phyloP scores from a whole-genome alignment of 345 rosid species.

The Gossypium rotundifolium region DNA sequence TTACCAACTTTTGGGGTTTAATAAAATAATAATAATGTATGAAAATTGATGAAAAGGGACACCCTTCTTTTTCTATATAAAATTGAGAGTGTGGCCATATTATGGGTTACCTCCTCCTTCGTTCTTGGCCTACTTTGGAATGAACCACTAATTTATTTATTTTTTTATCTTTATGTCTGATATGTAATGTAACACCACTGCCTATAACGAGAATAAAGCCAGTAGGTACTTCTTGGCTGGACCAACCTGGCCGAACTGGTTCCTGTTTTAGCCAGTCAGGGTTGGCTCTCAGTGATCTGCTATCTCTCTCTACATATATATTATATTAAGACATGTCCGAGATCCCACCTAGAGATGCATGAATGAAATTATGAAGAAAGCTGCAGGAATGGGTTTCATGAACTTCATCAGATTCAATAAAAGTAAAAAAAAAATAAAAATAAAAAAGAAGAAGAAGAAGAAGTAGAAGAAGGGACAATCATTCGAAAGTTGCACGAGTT shows the following conservation, averaged over 20 bases:
- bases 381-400: too few relatives aligned
- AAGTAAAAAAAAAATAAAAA: too few relatives aligned
- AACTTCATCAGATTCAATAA: too few relatives aligned
- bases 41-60: not conserved
- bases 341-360: too few relatives aligned
- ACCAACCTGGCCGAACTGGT: slow-evolving; percentile 23
- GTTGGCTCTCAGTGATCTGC: not conserved
- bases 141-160: not conserved
- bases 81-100: not conserved
- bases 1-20: slow-evolving; percentile 5
- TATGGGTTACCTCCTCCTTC: not conserved
- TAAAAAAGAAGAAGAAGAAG: too few relatives aligned
- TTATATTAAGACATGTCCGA: too few relatives aligned
- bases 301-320: too few relatives aligned
- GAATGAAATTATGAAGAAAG: too few relatives aligned
- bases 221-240: slow-evolving; percentile 26
- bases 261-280: slow-evolving; percentile 18
- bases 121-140: not conserved
- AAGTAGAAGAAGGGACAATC: too few relatives aligned
- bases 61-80: not conserved
- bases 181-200: slow-evolving; percentile 13
- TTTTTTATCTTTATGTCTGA: not conserved
- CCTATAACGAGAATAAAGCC: slow-evolving; percentile 9
- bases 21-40: not conserved
- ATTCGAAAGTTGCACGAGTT: too few relatives aligned